phyloP scores from a whole-genome alignment of 805 yeast genomes.

The Spencermartinsiella europaea region DNA sequence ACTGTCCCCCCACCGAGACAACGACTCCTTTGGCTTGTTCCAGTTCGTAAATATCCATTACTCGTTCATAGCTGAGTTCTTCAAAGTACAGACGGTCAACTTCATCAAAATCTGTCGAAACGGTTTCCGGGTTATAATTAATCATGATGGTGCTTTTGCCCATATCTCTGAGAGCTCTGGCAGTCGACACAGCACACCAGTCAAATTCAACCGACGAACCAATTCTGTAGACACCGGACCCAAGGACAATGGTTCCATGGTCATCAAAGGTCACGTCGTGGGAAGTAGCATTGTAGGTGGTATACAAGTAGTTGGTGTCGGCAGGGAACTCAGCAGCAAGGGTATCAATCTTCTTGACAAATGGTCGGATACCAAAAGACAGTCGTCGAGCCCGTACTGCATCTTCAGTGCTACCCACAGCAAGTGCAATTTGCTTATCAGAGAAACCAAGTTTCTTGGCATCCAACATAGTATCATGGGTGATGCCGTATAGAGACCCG shows the following conservation, averaged over 20 bases:
- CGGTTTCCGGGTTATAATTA: constrained; percentile 98
- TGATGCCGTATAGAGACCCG: constrained; percentile 54
- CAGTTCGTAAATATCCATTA: constrained; percentile 92
- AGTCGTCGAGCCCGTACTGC: constrained; percentile 82
- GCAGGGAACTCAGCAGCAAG: constrained; percentile 99
- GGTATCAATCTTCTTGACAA: constrained; percentile 95
- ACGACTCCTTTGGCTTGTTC: constrained; percentile 88
- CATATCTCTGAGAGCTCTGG: constrained; percentile 81
- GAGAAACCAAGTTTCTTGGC: constrained; percentile 95
- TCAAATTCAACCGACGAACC: constrained; percentile 98
- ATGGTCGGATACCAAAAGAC: constrained; percentile 75
- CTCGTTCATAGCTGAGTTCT: constrained; percentile 92
- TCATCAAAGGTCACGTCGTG: constrained; percentile 84
- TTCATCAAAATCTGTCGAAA: constrained; percentile 96
- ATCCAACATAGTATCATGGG: constrained; percentile 61
- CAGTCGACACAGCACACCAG: constrained; percentile 99
- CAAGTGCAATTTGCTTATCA: constrained; percentile 84
- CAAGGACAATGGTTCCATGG: constrained; percentile 88
- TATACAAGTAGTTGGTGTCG: constrained; percentile 88
- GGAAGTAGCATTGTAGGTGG: constrained; percentile 87
- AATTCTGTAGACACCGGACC: constrained; percentile 98
- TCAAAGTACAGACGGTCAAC: constrained; percentile 96
- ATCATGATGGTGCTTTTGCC: constrained; percentile 93
- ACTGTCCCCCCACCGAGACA: constrained; percentile 96
- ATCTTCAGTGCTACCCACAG: constrained; percentile 67